These are phyloP conservation scores for Quercus bicolor DNA, from an alignment of 306 rosid genomes.

Conservation along the genomic window DNA sequence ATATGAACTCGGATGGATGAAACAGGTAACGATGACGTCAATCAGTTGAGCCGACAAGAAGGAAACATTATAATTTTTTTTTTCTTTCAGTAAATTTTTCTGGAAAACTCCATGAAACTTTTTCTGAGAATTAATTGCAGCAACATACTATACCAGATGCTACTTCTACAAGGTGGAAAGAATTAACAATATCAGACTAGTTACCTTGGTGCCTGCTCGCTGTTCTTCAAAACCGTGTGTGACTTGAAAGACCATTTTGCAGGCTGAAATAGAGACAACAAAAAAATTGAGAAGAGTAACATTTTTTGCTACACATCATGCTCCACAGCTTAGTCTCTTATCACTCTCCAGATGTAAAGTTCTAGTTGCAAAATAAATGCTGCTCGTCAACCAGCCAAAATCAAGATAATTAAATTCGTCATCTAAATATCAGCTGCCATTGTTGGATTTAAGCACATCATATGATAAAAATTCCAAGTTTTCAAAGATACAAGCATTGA, in stretches of 20 bases:
- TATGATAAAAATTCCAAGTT: constrained; percentile 5
- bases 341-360: background rate
- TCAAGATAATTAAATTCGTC: background rate
- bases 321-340: background rate
- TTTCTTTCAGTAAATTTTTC: background rate
- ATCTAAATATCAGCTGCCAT: constrained; percentile 16
- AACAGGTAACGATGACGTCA: background rate
- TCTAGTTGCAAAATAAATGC: background rate
- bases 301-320: background rate
- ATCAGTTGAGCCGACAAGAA: background rate
- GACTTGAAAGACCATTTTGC: constrained; percentile 87
- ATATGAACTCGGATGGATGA: background rate
- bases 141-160: background rate
- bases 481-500: background rate
- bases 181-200: constrained; percentile 8
- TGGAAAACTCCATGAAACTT: background rate
- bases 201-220: constrained; percentile 90
- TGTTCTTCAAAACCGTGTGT: constrained; percentile 80
- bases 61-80: no score
- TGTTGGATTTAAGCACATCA: constrained; percentile 23
- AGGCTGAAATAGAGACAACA: constrained; percentile 55
- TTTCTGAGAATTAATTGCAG: background rate
- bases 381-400: background rate
- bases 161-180: background rate
- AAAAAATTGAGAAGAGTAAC: constrained; percentile 9